Conservation (phyloP, 176 grass and related monocot species). For the Urochloa ruziziensis region DNA sequence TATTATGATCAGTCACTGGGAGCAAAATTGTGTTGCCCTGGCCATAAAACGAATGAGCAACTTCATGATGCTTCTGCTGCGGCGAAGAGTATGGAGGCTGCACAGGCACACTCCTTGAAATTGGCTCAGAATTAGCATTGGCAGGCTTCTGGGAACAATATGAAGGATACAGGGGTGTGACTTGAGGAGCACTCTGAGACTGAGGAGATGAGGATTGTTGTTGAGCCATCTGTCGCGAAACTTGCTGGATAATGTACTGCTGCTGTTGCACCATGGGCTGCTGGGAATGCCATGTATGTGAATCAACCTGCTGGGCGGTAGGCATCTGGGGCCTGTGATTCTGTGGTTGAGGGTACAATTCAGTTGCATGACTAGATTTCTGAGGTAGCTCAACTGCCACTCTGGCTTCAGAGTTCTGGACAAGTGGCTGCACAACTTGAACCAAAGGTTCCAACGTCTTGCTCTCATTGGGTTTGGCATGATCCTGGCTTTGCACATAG, state of each 20-base stretch:
- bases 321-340: conserved; percentile 50
- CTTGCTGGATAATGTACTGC: conserved; percentile 57
- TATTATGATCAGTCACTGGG: conserved; percentile 40
- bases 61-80: conserved; percentile 62
- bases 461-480: conserved; percentile 16
- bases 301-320: conserved; percentile 47
- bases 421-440: conserved; percentile 57
- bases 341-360: conserved; percentile 42
- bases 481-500: conserved; percentile 48
- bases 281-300: conserved; percentile 50
- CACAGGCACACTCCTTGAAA: conserved; percentile 45
- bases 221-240: conserved; percentile 38
- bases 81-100: conserved; percentile 58
- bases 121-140: conserved; percentile 53
- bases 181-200: conserved; percentile 61
- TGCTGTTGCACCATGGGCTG: conserved; percentile 45
- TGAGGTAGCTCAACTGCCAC: conserved; percentile 39
- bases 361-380: conserved; percentile 31
- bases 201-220: conserved; percentile 56
- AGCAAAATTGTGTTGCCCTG: conserved; percentile 59
- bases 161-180: conserved; percentile 59
- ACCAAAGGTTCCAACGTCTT: conserved; percentile 33
- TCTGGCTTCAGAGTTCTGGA: conserved; percentile 51
- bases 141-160: conserved; percentile 64
- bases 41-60: conserved; percentile 55